Conservation (phyloP, 23 red algal genomes). For the Chondrus crispus region DNA sequence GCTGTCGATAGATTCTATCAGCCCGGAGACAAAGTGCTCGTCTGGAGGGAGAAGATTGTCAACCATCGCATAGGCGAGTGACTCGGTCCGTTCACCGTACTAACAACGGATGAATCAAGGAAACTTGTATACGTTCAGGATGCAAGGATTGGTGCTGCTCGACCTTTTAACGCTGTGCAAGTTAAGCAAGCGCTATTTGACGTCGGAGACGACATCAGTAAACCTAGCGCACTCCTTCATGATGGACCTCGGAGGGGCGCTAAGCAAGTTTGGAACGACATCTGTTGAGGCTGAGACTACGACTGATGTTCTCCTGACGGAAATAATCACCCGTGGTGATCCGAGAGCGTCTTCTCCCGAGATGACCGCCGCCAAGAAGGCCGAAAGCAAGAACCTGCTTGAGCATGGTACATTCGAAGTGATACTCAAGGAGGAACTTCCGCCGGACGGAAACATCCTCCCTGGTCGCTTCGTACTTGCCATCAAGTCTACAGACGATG, state of each 20-base stretch:
- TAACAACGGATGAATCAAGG: not conserved
- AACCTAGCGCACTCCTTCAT: not conserved
- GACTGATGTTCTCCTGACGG: not conserved
- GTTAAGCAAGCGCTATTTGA: too few relatives aligned
- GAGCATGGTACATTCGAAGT: not conserved
- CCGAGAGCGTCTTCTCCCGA: not conserved
- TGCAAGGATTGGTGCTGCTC: not conserved
- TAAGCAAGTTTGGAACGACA: not conserved
- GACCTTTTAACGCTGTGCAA: too few relatives aligned
- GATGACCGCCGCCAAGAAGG: not conserved
- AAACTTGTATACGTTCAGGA: constrained; percentile 21
- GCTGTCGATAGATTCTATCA: not conserved
- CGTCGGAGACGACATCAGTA: too few relatives aligned
- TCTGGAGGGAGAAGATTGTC: constrained; percentile 12
- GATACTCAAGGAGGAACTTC: not conserved
- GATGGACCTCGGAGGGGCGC: not conserved
- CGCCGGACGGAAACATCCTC: not conserved
- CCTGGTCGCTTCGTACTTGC: not conserved
- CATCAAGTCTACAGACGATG: constrained; percentile 4
- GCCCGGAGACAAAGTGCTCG: not conserved
- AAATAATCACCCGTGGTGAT: not conserved
- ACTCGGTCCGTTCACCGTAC: constrained; percentile 1
- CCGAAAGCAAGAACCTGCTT: not conserved
- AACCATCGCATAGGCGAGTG: constrained; percentile 10
- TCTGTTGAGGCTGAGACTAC: not conserved